Conservation (phyloP, 148 eudicot genomes). For the Salicornia ramosissima region DNA sequence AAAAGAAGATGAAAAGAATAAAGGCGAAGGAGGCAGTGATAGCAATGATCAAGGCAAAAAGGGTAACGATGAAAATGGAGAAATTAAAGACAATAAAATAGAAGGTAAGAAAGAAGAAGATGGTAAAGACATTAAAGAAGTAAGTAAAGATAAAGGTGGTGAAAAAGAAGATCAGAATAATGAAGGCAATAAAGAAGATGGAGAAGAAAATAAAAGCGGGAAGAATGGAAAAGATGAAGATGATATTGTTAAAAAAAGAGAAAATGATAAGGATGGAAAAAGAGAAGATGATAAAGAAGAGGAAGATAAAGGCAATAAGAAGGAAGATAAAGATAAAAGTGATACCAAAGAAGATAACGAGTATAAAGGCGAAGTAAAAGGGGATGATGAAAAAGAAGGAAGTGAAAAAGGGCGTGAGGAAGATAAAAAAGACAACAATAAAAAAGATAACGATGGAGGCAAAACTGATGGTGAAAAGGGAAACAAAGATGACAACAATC, state of each 20-base stretch:
- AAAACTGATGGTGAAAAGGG: neutral
- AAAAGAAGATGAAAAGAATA: neutral
- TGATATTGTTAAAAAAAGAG: neutral
- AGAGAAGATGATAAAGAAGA: neutral
- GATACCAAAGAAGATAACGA: neutral
- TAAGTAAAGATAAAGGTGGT: neutral
- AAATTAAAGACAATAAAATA: neutral
- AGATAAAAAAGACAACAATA: neutral
- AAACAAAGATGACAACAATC: neutral
- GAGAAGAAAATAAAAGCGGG: neutral
- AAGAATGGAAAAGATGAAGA: neutral
- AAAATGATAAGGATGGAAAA: neutral
- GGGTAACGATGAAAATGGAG: neutral
- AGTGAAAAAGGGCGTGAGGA: neutral
- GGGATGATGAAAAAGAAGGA: neutral
- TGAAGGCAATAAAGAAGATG: neutral
- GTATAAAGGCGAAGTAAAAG: neutral
- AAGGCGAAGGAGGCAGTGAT: neutral
- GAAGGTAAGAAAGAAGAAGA: neutral
- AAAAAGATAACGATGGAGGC: neutral
- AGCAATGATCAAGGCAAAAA: neutral
- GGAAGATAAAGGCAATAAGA: neutral
- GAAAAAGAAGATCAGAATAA: neutral
- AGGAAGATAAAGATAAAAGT: neutral
- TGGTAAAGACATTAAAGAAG: neutral